These are phyloP conservation scores for Hemisphaericaspora nanyangensis DNA, from an alignment of 805 yeast species.

Conservation along the genomic window DNA sequence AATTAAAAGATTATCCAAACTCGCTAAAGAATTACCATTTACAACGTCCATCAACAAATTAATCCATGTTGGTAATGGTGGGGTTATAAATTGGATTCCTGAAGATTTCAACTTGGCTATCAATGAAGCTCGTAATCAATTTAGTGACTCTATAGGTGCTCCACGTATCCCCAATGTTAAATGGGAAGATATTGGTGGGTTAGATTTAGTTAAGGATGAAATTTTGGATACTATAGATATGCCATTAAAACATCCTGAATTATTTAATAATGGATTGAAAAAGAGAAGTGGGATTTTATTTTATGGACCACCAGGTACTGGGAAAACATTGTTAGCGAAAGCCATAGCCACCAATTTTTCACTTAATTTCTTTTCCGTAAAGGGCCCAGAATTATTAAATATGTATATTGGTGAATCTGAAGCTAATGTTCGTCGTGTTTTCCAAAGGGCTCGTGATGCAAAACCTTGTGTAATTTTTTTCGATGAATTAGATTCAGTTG, in stretches of 20 bases:
- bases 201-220: constrained; percentile 85
- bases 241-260: constrained; percentile 90
- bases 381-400: constrained; percentile 93
- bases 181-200: constrained; percentile 98
- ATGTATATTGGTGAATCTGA: constrained; percentile 99
- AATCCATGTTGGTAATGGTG: constrained; percentile 50
- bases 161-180: constrained; percentile 92
- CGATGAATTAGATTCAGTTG: constrained; percentile 96
- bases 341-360: constrained; percentile 97
- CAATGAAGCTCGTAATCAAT: constrained; percentile 77
- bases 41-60: constrained; percentile 22
- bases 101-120: constrained; percentile 68
- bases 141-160: constrained; percentile 93
- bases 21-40: constrained; percentile 17
- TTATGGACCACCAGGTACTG: constrained; percentile 99
- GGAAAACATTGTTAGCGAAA: constrained; percentile 91
- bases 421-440: constrained; percentile 92
- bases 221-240: constrained; percentile 93
- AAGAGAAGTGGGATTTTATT: constrained; percentile 91
- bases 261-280: constrained; percentile 84
- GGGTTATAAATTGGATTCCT: constrained; percentile 49
- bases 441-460: constrained; percentile 93
- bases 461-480: constrained; percentile 96
- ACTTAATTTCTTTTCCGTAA: constrained; percentile 90
- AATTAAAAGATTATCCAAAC: constrained; percentile 41